Percentiles rank a stretch among this genome's conserved stretches.
Evolutionary conservation across 2,329 filamentous ascomycete species (phyloP).

Genomic region (Cryphonectria naterciae): DNA sequence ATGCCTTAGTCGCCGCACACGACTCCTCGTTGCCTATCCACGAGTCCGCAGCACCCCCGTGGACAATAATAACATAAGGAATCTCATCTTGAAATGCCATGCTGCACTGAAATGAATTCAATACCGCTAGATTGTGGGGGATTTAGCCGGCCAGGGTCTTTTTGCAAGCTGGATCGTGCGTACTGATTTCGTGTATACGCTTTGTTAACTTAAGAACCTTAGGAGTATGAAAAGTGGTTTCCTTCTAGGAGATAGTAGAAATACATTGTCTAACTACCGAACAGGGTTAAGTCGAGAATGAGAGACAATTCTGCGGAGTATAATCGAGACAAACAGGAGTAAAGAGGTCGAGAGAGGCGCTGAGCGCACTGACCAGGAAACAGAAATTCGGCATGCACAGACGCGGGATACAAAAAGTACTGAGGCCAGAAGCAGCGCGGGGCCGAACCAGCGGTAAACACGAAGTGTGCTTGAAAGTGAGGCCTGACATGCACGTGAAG

Average conservation of each 20-base stretch:
- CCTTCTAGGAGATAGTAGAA: background rate
- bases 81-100: background rate
- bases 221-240: background rate
- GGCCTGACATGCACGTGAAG: background rate
- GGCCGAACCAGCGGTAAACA: background rate
- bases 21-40: background rate
- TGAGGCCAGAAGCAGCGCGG: background rate
- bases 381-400: background rate
- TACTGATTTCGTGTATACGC: background rate
- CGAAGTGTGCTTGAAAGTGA: background rate
- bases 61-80: background rate
- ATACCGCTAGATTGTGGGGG: background rate
- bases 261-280: background rate
- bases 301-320: background rate
- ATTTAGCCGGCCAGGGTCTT: too few species aligned
- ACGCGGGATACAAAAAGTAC: background rate
- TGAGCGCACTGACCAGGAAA: background rate
- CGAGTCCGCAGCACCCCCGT: background rate
- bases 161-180: background rate
- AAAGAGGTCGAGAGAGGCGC: background rate
- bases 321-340: background rate
- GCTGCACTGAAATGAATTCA: background rate
- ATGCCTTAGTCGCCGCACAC: background rate
- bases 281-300: background rate
- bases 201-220: background rate